Percentiles rank a stretch among this genome's conserved stretches.
phyloP scores from a whole-genome alignment of 192 early-diverging fungal species.

The Dissophora globulifera region DNA sequence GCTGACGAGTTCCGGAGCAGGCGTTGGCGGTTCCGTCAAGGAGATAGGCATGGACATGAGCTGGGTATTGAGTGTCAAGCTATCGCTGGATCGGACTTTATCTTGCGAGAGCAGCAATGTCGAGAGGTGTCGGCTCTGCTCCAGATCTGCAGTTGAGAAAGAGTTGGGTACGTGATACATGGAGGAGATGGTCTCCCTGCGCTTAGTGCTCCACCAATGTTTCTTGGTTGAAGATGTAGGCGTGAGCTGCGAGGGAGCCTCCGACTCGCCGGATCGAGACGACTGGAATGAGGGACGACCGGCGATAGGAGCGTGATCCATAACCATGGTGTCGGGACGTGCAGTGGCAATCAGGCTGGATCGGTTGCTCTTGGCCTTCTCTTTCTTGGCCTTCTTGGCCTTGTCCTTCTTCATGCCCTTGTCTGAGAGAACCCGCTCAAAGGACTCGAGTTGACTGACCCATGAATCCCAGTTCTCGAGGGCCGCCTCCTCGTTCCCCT shows the following conservation, averaged over 20 bases:
- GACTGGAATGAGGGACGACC: slow-evolving; percentile 44
- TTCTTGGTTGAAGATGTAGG: slow-evolving; percentile 22
- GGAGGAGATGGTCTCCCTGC: slow-evolving; percentile 24
- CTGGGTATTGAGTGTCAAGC: slow-evolving; percentile 13
- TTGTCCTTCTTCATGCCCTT: slow-evolving; percentile 47
- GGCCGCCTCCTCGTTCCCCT: slow-evolving; percentile 30
- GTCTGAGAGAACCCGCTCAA: slow-evolving; percentile 36
- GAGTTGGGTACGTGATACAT: slow-evolving; percentile 35
- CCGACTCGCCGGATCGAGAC: slow-evolving; percentile 39
- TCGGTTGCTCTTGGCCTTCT: slow-evolving; percentile 33
- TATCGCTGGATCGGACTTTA: slow-evolving; percentile 28
- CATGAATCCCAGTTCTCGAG: slow-evolving; percentile 53
- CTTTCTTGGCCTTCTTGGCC: slow-evolving; percentile 39
- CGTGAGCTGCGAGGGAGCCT: slow-evolving; percentile 14
- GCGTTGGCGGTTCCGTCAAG: slow-evolving; percentile 10
- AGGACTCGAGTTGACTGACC: slow-evolving; percentile 47
- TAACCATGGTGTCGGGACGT: slow-evolving; percentile 37
- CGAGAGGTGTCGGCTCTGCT: slow-evolving; percentile 22
- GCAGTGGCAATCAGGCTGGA: slow-evolving; percentile 35
- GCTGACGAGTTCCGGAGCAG: slow-evolving; percentile 4
- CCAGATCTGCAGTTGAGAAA: slow-evolving; percentile 37
- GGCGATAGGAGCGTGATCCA: slow-evolving; percentile 21
- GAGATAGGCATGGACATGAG: slow-evolving; percentile 27
- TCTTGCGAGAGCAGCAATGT: slow-evolving; percentile 7
- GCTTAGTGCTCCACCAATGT: slow-evolving; percentile 40